A percentile compares a stretch with the other conserved stretches of the same genome.
Conservation (phyloP, 1,284 basidiomycete species). For the Cryptococcus maquisensis region DNA sequence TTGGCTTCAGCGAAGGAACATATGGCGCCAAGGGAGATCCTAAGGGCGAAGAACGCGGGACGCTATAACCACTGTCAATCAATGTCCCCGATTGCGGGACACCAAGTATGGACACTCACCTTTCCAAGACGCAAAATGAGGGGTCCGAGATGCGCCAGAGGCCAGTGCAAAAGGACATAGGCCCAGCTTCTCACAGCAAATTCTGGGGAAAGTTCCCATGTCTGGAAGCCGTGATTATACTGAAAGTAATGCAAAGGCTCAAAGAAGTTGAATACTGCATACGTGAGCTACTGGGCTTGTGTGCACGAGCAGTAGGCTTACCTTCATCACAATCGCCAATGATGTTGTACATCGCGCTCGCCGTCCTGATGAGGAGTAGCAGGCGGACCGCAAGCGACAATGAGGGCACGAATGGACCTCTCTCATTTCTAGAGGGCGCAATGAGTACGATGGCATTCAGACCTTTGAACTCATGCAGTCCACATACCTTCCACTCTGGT, state of each 20-base stretch:
- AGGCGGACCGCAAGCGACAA: constrained; percentile 79
- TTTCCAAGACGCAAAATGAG: constrained; percentile 48
- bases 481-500: constrained; percentile 42
- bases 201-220: constrained; percentile 91
- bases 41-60: constrained; percentile 72
- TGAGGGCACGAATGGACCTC: constrained; percentile 70
- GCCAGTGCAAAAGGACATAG: constrained; percentile 72
- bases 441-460: too few species aligned
- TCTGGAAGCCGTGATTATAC: constrained; percentile 84
- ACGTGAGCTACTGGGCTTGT: not conserved
- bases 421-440: constrained; percentile 20
- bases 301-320: constrained; percentile 40
- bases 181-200: constrained; percentile 93
- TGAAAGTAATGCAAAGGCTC: constrained; percentile 91
- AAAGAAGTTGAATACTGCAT: constrained; percentile 93
- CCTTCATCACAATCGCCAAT: constrained; percentile 98
- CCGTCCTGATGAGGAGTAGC: constrained; percentile 72
- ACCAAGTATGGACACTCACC: constrained; percentile 32
- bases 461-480: not conserved
- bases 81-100: not conserved
- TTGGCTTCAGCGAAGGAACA: constrained; percentile 76
- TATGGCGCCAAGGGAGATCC: constrained; percentile 70
- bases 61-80: constrained; percentile 13
- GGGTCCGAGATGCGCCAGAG: constrained; percentile 43
- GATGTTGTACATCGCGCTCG: constrained; percentile 92